Percentiles rank a stretch among this genome's conserved stretches.
These are phyloP conservation scores for Dichotomocladium elegans DNA, from an alignment of 371 early-diverging fungal genomes.

Conservation along the genomic window DNA sequence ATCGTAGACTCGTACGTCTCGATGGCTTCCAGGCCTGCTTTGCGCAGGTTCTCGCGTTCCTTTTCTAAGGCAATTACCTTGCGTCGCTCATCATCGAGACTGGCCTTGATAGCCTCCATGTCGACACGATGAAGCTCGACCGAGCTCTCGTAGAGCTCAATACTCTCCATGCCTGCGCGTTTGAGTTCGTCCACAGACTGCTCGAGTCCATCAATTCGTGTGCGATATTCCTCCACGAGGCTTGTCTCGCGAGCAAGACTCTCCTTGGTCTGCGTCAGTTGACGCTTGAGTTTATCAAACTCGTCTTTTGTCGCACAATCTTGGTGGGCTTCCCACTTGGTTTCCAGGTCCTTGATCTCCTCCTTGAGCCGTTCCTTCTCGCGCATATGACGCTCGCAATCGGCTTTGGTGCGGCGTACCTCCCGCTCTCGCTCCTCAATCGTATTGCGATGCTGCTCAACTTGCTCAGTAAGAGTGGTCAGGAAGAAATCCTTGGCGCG, in stretches of 20 bases:
- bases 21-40: conserved; percentile 34
- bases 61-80: conserved; percentile 26
- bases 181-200: conserved; percentile 45
- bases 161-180: conserved; percentile 50
- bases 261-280: conserved; percentile 25
- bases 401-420: conserved; percentile 35
- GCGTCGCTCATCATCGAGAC: conserved; percentile 36
- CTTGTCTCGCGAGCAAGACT: conserved; percentile 18
- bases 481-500: conserved; percentile 51
- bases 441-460: conserved; percentile 39
- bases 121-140: conserved; percentile 46
- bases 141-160: conserved; percentile 51
- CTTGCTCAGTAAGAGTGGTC: conserved; percentile 40
- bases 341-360: conserved; percentile 37
- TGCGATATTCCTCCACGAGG: conserved; percentile 24
- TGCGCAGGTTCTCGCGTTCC: conserved; percentile 35
- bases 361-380: conserved; percentile 37
- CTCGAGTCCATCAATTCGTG: conserved; percentile 26
- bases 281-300: conserved; percentile 34
- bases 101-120: conserved; percentile 43
- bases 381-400: conserved; percentile 34
- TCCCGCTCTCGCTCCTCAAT: conserved; percentile 49
- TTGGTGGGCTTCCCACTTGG: conserved; percentile 32
- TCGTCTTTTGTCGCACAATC: conserved; percentile 31
- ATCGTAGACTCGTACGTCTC: conserved; percentile 35